Conservation (phyloP, 169 alveolate genomes). For the Plasmodium gonderi region DNA sequence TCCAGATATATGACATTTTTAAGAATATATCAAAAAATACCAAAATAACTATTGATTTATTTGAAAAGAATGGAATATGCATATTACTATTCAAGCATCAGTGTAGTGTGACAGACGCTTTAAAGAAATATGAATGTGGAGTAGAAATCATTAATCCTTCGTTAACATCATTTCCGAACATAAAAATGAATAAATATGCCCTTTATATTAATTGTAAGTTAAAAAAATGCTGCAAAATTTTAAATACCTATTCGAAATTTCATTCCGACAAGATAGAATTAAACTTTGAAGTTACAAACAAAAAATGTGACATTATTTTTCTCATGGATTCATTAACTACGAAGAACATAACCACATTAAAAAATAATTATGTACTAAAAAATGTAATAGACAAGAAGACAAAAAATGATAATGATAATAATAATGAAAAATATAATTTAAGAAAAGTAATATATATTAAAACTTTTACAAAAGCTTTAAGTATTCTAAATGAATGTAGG, state of each 20-base stretch:
- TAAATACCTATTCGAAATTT: slow-evolving; percentile 63
- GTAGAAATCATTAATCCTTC: slow-evolving; percentile 59
- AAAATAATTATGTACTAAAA: slow-evolving; percentile 65
- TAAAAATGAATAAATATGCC: slow-evolving; percentile 59
- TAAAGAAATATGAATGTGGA: slow-evolving; percentile 68
- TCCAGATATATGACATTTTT: slow-evolving; percentile 70
- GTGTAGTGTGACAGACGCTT: slow-evolving; percentile 70
- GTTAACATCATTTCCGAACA: slow-evolving; percentile 42
- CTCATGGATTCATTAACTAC: slow-evolving; percentile 55
- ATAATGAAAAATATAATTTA: neutral
- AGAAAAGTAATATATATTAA: slow-evolving; percentile 53
- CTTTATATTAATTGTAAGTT: slow-evolving; percentile 52
- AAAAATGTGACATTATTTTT: slow-evolving; percentile 56
- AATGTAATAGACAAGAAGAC: slow-evolving; percentile 26
- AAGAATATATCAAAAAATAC: slow-evolving; percentile 67
- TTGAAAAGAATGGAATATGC: slow-evolving; percentile 72
- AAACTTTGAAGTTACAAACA: slow-evolving; percentile 25
- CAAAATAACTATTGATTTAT: slow-evolving; percentile 69
- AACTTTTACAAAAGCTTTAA: slow-evolving; percentile 68
- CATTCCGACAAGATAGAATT: slow-evolving; percentile 42
- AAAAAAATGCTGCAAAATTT: slow-evolving; percentile 70
- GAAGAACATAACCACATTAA: slow-evolving; percentile 38
- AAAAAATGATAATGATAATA: neutral
- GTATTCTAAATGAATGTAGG: slow-evolving; percentile 66
- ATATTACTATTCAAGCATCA: slow-evolving; percentile 60